These are phyloP conservation scores for Haberlea rhodopensis DNA, from an alignment of 257 asterid species.

Conservation along the genomic window DNA sequence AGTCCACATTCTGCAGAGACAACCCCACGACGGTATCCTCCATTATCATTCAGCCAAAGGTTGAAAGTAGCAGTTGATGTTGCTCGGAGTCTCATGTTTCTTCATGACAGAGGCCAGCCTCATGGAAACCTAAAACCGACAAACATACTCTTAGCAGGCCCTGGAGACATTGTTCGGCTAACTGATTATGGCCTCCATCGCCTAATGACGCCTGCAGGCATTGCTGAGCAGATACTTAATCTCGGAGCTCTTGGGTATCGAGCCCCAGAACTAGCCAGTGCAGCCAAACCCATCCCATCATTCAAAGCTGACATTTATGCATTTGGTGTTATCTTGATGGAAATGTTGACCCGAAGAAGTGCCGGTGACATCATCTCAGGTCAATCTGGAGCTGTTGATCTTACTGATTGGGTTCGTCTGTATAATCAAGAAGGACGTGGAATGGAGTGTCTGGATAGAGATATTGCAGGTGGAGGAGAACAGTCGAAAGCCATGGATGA, in stretches of 20 bases:
- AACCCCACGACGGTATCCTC: constrained; percentile 85
- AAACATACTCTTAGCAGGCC: constrained; percentile 65
- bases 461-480: constrained; percentile 78
- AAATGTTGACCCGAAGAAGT: constrained; percentile 83
- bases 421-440: constrained; percentile 87
- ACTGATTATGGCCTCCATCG: constrained; percentile 95
- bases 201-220: constrained; percentile 84
- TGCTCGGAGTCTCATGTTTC: constrained; percentile 65
- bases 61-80: constrained; percentile 76
- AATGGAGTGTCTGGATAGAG: constrained; percentile 89
- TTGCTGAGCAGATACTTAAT: constrained; percentile 83
- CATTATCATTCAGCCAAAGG: constrained; percentile 75
- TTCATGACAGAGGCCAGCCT: constrained; percentile 82
- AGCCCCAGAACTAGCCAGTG: constrained; percentile 80
- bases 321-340: constrained; percentile 94
- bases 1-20: constrained; percentile 54
- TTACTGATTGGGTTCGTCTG: constrained; percentile 88
- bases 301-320: constrained; percentile 90
- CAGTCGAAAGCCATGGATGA: constrained; percentile 76
- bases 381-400: constrained; percentile 91
- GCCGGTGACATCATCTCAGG: constrained; percentile 98
- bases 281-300: constrained; percentile 68
- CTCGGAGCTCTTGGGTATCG: constrained; percentile 92
- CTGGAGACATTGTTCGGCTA: constrained; percentile 51
- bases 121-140: constrained; percentile 97